Evolutionary conservation across 2,329 filamentous ascomycete species (phyloP), one percentile per base, ranked within the genome.

Genomic region (Fusarium agapanthi): DNA sequence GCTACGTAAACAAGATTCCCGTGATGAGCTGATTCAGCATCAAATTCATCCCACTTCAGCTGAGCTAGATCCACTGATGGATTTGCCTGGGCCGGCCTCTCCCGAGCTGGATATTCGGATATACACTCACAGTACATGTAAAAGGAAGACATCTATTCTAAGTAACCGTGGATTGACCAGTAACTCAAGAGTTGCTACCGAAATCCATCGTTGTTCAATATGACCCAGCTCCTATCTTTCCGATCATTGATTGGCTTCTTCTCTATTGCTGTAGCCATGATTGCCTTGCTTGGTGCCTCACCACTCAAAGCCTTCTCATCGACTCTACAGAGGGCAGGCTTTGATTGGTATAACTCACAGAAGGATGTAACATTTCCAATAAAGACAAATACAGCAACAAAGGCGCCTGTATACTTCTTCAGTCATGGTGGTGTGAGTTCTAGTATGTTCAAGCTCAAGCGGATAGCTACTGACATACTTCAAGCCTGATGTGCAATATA

Each of bases 401-500:
- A 61, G 32, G 72, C 83, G 13, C 86, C 86, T 0, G 84, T 86
- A 12, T 87, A 87, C 71, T 87, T 86, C 75, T 82, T 87, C 66
- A 86, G 84, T 65, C 86, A 87, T 75, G 86, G 86, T 59, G 86
- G 86, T 40, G 85, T 86, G 79, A 80, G 84, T 68, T 68, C 18
- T n/a, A 15, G 26, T 24, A 7, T 26, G 9, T 18, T 28, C 5
- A 28, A 20, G 20, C n/a, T 13, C 18, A 34, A 35, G 28, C 15
- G 26, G 24, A 32, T 22, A 45, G 3, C 13, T 26, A 40, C 67
- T 72, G 34, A 69, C 28, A 44, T 5, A 20, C 28, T 16, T 43
- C n/a, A 65, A 87, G 81, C 92, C 91, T 8, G 89, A 86, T 73
- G 86, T 93, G 40, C 91, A 93, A 85, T 92, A 91, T 76, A 85